Evolutionary conservation across 2,329 filamentous ascomycete genomes (phyloP).

Genomic region (Metarhizium anisopliae): DNA sequence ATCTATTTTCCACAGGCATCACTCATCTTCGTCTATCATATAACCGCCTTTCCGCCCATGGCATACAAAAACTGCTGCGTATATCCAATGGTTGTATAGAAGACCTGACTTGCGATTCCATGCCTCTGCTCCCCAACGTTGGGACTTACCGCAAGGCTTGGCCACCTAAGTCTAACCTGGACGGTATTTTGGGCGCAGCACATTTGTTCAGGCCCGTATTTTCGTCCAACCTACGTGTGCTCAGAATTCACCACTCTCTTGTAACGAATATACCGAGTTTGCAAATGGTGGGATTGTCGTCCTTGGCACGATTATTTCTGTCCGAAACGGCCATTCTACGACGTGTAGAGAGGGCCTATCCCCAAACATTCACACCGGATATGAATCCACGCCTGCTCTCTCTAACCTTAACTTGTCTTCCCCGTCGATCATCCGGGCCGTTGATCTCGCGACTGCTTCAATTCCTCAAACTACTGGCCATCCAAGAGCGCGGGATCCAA

Average conservation of each 20-base stretch:
- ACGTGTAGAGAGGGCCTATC: slow-evolving; percentile 36
- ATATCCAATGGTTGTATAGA: slow-evolving; percentile 37
- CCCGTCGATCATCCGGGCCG: slow-evolving; percentile 41
- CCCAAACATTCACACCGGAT: slow-evolving; percentile 40
- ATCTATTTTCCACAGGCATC: slow-evolving; percentile 21
- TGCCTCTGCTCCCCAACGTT: slow-evolving; percentile 19
- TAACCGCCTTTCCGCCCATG: slow-evolving; percentile 36
- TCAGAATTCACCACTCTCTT: slow-evolving; percentile 51
- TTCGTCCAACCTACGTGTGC: slow-evolving; percentile 41
- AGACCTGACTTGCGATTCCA: slow-evolving; percentile 41
- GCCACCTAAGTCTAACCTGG: slow-evolving; percentile 23
- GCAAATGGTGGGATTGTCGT: slow-evolving; percentile 25
- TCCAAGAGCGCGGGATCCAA: slow-evolving; percentile 39
- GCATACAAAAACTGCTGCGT: slow-evolving; percentile 34
- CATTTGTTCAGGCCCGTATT: slow-evolving; percentile 43
- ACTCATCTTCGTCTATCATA: slow-evolving; percentile 47
- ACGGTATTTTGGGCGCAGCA: slow-evolving; percentile 34
- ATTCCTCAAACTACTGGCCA: slow-evolving; percentile 37
- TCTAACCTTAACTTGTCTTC: slow-evolving; percentile 45
- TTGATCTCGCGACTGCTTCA: slow-evolving; percentile 36
- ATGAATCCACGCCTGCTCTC: slow-evolving; percentile 46
- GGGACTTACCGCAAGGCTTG: slow-evolving; percentile 11
- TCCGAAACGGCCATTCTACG: slow-evolving; percentile 36
- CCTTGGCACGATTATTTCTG: slow-evolving; percentile 27
- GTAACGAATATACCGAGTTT: slow-evolving; percentile 46